Base-by-base conservation (phyloP, 2,329 filamentous ascomycete genomes). In the Pyricularia grisea region DNA sequence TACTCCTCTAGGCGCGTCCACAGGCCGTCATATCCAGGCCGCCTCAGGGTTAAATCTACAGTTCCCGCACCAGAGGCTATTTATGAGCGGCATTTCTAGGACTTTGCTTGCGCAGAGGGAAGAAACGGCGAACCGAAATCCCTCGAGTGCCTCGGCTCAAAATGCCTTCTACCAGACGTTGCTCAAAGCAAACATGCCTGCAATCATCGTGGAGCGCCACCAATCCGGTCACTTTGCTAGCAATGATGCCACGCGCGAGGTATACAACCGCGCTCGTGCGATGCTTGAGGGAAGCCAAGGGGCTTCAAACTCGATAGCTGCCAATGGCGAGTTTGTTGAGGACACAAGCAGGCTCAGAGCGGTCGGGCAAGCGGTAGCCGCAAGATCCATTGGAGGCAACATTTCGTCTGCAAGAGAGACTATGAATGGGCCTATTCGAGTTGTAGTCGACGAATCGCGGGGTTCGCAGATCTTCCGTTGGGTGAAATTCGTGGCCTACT, bases 111-210 rank as follows among this genome's bases (percentile, higher is more conserved):
- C 93, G 42, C 91, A 92, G 73, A 86, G 94, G 73, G 95, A 99
- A 80, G 91, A 94, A 77, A 91, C 92, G 28, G 96, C 95, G 55
- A 99, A 98, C 80, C 91, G 93, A 79, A 97, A 97, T 75, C 93
- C 95, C 1, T 87, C 84, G 70, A 98, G 93, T 78, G 90, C 93
- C 31, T 91, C 91, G 63, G 90, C 93, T 25, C 95, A 99, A 78
- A 95, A 94, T 77, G 90, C 92, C 20, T 97, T 99, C 78, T 99
- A 99, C 77, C 91, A 94, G 77, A 90, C 94, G 65, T 87, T 99
- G 17, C 84, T 97, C 69, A 91, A 92, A 76, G 93, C 94, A 67
- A 95, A 96, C 75, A 94, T 97, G 91, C 92, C 94, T 23, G 90
- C 93, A 67, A 97, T 99, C 72, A 83, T 99, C 69, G 87, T 97